These are phyloP conservation scores for Metrosideros polymorpha DNA, from an alignment of 441 rosid genomes.

Conservation along the genomic window DNA sequence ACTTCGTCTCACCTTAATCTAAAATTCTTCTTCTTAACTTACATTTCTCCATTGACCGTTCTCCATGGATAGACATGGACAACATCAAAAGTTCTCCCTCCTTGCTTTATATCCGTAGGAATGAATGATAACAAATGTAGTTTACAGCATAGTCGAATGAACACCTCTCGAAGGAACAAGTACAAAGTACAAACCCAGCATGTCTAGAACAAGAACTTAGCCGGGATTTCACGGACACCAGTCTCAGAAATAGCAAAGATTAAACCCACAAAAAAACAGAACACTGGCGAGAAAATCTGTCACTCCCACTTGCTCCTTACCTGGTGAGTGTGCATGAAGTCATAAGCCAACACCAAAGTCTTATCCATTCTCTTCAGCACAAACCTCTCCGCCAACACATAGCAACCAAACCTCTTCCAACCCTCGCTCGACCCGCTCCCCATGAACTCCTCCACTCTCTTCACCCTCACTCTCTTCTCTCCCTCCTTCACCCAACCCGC, in stretches of 20 bases:
- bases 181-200: background rate
- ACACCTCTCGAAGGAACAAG: background rate
- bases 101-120: no score
- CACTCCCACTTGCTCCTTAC: constrained; percentile 40
- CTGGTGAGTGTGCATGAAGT: constrained; percentile 28
- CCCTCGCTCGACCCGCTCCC: background rate
- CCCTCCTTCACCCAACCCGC: constrained; percentile 42
- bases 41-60: background rate
- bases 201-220: background rate
- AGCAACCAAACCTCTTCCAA: constrained; percentile 43
- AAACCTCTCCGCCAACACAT: constrained; percentile 51
- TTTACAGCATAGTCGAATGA: background rate
- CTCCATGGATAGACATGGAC: background rate
- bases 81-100: background rate
- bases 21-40: background rate
- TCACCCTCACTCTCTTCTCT: constrained; percentile 29
- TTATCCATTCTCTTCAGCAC: constrained; percentile 41
- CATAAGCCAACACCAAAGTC: constrained; percentile 27
- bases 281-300: background rate
- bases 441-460: constrained; percentile 24
- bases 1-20: background rate
- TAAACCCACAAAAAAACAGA: background rate
- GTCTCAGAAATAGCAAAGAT: background rate
- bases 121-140: no score
- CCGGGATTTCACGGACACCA: background rate